Conservation (phyloP, 2,329 filamentous ascomycete genomes). For the Sclerotinia nivalis region DNA sequence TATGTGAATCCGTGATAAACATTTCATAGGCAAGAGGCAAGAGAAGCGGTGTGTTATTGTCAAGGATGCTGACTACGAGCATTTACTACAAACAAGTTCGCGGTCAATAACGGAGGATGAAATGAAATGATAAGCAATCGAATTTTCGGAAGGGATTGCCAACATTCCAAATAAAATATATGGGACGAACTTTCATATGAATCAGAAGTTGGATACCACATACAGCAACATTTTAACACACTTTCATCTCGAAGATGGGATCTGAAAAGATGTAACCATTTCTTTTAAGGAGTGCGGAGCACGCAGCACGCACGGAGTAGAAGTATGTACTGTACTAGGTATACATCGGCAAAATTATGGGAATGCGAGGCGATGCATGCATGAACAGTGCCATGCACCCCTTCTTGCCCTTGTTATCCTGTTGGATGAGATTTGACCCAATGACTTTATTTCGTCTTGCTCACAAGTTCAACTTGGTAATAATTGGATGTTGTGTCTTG, state of each 20-base stretch:
- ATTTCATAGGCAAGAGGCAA: neutral
- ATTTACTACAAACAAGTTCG: neutral
- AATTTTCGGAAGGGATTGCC: neutral
- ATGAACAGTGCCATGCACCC: conserved; percentile 9
- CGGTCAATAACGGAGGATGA: neutral
- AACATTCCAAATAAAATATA: neutral
- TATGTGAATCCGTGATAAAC: neutral
- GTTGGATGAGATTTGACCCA: neutral
- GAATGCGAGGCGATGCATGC: conserved; percentile 10
- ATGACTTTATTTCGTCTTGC: neutral
- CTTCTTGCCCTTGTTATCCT: neutral
- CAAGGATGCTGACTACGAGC: conserved; percentile 14
- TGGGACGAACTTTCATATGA: neutral
- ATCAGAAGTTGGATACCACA: neutral
- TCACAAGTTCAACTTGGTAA: neutral
- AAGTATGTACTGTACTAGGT: neutral
- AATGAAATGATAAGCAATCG: conserved; percentile 4
- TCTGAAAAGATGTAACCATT: neutral
- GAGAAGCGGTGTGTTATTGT: conserved; percentile 20
- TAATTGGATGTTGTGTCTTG: conserved; percentile 15
- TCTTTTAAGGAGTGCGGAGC: neutral
- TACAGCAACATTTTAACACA: neutral
- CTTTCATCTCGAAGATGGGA: conserved; percentile 13
- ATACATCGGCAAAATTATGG: conserved; percentile 6
- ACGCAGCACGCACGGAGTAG: neutral